These are phyloP conservation scores for Phytophthora lateralis DNA, from an alignment of 352 stramenopile genomes.

Conservation along the genomic window DNA sequence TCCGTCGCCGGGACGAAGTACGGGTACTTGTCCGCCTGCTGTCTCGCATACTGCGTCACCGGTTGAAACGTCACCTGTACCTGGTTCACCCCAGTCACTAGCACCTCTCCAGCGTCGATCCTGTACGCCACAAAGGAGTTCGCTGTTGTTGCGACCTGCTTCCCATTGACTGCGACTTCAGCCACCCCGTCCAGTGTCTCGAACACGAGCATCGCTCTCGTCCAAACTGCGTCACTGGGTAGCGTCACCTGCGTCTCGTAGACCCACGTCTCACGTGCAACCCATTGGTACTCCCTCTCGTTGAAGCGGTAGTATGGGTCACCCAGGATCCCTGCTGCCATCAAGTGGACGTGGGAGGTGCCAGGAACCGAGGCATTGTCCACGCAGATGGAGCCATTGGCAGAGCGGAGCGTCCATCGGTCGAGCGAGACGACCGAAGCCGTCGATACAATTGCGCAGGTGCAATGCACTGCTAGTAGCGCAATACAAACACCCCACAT, in stretches of 20 bases:
- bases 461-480: conserved; percentile 4
- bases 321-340: conserved; percentile 59
- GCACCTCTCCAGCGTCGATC: conserved; percentile 39
- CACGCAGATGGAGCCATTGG: conserved; percentile 65
- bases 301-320: conserved; percentile 80
- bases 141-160: conserved; percentile 46
- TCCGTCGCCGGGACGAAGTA: conserved; percentile 78
- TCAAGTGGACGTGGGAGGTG: conserved; percentile 74
- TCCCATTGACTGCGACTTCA: conserved; percentile 67
- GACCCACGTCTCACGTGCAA: conserved; percentile 71
- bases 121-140: conserved; percentile 75
- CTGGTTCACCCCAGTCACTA: conserved; percentile 44
- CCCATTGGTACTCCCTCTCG: conserved; percentile 69
- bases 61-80: conserved; percentile 68
- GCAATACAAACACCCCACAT: background rate
- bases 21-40: conserved; percentile 63
- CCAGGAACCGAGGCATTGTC: conserved; percentile 62
- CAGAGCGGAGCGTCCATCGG: conserved; percentile 54
- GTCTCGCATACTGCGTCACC: conserved; percentile 52
- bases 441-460: conserved; percentile 1
- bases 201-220: conserved; percentile 48
- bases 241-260: conserved; percentile 67
- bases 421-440: conserved; percentile 39
- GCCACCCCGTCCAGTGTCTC: conserved; percentile 77
- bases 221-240: background rate